Evolutionary conservation across 1,284 basidiomycete species (phyloP).

Genomic region (Marasmius tenuissimus): DNA sequence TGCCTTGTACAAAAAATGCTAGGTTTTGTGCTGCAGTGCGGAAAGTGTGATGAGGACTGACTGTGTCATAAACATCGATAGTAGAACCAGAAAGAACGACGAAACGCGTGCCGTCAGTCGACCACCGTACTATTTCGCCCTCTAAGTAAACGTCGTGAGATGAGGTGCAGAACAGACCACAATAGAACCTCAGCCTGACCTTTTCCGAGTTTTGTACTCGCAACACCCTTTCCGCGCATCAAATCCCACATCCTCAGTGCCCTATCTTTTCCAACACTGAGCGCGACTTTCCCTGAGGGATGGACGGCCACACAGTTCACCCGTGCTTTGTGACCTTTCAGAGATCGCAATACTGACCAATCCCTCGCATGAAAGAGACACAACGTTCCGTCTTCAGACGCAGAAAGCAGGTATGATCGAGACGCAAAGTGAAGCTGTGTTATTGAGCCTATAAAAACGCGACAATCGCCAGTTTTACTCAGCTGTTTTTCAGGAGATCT

Average conservation of each 20-base stretch:
- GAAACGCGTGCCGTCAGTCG: constrained; percentile 72
- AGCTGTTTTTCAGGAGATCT: neutral
- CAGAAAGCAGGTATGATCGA: constrained; percentile 84
- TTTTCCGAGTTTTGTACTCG: constrained; percentile 85
- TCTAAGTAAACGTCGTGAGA: constrained; percentile 44
- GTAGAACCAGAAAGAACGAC: constrained; percentile 75
- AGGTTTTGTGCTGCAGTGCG: constrained; percentile 1
- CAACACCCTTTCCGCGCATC: constrained; percentile 89
- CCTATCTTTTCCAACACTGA: constrained; percentile 89
- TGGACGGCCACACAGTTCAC: constrained; percentile 92
- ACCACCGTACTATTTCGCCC: constrained; percentile 87
- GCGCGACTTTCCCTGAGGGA: constrained; percentile 87
- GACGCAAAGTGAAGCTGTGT: constrained; percentile 89
- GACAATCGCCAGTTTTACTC: neutral
- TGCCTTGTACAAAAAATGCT: constrained; percentile 42
- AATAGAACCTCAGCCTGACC: constrained; percentile 43
- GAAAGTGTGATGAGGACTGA: constrained; percentile 34
- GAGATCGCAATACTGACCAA: constrained; percentile 85
- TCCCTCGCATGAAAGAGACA: constrained; percentile 91
- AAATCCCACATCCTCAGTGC: constrained; percentile 98
- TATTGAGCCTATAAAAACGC: constrained; percentile 68
- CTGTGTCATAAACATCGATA: constrained; percentile 82
- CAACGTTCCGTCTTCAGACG: constrained; percentile 88
- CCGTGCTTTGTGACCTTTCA: constrained; percentile 92
- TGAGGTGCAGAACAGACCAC: neutral